These are phyloP conservation scores for Lepiota brunneoincarnata DNA, from an alignment of 768 basidiomycete species.

Conservation along the genomic window DNA sequence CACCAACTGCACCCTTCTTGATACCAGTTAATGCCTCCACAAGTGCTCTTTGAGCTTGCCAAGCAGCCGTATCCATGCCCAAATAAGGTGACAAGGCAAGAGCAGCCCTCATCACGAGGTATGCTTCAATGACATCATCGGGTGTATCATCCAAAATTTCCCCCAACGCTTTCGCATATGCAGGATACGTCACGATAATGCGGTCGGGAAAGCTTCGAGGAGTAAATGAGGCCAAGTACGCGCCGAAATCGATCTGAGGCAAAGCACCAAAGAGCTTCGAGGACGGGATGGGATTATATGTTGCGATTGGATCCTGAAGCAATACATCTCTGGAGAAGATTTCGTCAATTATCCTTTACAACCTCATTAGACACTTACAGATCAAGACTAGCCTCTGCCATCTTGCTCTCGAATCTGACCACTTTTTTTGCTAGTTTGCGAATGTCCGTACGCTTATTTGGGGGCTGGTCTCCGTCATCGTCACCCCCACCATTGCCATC, in stretches of 20 bases:
- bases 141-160: conserved; percentile 65
- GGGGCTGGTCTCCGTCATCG: conserved; percentile 42
- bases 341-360: neutral
- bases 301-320: conserved; percentile 76
- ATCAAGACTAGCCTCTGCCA: conserved; percentile 81
- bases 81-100: conserved; percentile 67
- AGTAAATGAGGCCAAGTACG: conserved; percentile 86
- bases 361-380: conserved; percentile 41
- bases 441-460: conserved; percentile 52
- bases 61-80: conserved; percentile 72
- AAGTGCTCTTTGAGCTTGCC: conserved; percentile 71
- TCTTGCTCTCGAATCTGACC: conserved; percentile 70
- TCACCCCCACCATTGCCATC: conserved; percentile 50
- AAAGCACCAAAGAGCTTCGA: conserved; percentile 66
- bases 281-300: conserved; percentile 83
- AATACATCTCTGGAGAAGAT: conserved; percentile 51
- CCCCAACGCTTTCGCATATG: conserved; percentile 67
- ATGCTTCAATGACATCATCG: conserved; percentile 77
- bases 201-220: conserved; percentile 72
- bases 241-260: conserved; percentile 74
- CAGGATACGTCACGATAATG: conserved; percentile 81
- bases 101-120: conserved; percentile 79
- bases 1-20: conserved; percentile 81
- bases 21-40: conserved; percentile 77
- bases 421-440: conserved; percentile 67